These are phyloP conservation scores for Venturia asperata DNA, from an alignment of 2,329 filamentous ascomycete genomes.

Conservation along the genomic window DNA sequence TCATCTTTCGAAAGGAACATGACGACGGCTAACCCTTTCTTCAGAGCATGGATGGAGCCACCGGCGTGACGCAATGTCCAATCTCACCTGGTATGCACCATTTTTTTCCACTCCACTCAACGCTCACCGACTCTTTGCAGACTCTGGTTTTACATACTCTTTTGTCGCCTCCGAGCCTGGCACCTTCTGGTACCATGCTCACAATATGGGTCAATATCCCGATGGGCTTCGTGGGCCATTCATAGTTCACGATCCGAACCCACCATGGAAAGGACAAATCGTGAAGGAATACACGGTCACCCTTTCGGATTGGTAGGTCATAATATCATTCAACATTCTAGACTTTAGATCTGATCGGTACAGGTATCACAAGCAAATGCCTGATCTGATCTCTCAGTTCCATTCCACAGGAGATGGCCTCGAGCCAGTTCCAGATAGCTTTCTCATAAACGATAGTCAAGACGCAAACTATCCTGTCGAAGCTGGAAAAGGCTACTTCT, in stretches of 20 bases:
- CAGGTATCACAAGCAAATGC: slow-evolving; percentile 47
- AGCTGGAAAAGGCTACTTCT: slow-evolving; percentile 53
- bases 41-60: slow-evolving; percentile 19
- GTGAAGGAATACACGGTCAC: slow-evolving; percentile 57
- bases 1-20: background rate
- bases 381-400: slow-evolving; percentile 41
- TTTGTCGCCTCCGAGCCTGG: slow-evolving; percentile 43
- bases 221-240: slow-evolving; percentile 63
- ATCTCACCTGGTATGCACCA: slow-evolving; percentile 22
- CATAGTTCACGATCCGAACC: slow-evolving; percentile 54
- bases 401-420: slow-evolving; percentile 39
- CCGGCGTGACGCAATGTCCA: slow-evolving; percentile 17
- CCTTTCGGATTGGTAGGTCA: slow-evolving; percentile 62
- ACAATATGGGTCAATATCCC: slow-evolving; percentile 54
- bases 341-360: background rate
- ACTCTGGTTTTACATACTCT: background rate
- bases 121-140: slow-evolving; percentile 9
- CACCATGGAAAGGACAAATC: slow-evolving; percentile 46
- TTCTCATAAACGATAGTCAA: slow-evolving; percentile 56
- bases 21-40: background rate
- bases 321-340: background rate
- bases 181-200: slow-evolving; percentile 62
- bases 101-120: slow-evolving; percentile 60
- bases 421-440: slow-evolving; percentile 59
- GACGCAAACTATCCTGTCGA: slow-evolving; percentile 39